phyloP scores from a whole-genome alignment of 371 early-diverging fungal genomes.

The Parasitella parasitica region DNA sequence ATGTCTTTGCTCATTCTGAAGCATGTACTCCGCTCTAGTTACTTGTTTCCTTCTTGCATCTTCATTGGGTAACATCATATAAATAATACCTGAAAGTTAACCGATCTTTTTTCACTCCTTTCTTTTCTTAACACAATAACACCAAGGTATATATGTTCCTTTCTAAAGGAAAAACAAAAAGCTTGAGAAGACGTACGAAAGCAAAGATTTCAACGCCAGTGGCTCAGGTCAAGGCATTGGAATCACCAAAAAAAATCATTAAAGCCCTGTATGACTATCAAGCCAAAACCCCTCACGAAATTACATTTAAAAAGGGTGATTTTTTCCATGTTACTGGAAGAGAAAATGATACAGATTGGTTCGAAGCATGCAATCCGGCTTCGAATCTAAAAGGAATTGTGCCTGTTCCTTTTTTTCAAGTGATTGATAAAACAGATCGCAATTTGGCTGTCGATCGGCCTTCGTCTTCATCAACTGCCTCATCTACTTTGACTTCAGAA shows the following conservation, averaged over 20 bases:
- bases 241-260: slow-evolving; percentile 80
- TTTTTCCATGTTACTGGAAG: slow-evolving; percentile 88
- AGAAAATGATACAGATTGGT: slow-evolving; percentile 76
- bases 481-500: slow-evolving; percentile 19
- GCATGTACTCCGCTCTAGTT: background rate
- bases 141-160: slow-evolving; percentile 36
- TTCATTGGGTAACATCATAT: background rate
- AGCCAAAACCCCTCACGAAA: slow-evolving; percentile 64
- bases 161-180: slow-evolving; percentile 42
- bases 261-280: slow-evolving; percentile 76
- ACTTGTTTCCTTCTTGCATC: background rate
- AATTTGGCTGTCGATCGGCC: slow-evolving; percentile 17
- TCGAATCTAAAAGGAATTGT: slow-evolving; percentile 79
- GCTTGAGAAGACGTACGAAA: slow-evolving; percentile 36
- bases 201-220: slow-evolving; percentile 48
- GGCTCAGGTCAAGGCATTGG: slow-evolving; percentile 19
- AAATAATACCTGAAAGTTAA: background rate
- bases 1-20: background rate
- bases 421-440: slow-evolving; percentile 58
- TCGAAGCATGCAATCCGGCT: slow-evolving; percentile 83
- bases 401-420: slow-evolving; percentile 81
- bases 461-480: slow-evolving; percentile 19
- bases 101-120: slow-evolving; percentile 1
- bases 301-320: slow-evolving; percentile 83
- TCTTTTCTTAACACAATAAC: too few relatives aligned